Base-by-base conservation (phyloP, 78 protist genomes). In the Salpingoeca rosetta region DNA sequence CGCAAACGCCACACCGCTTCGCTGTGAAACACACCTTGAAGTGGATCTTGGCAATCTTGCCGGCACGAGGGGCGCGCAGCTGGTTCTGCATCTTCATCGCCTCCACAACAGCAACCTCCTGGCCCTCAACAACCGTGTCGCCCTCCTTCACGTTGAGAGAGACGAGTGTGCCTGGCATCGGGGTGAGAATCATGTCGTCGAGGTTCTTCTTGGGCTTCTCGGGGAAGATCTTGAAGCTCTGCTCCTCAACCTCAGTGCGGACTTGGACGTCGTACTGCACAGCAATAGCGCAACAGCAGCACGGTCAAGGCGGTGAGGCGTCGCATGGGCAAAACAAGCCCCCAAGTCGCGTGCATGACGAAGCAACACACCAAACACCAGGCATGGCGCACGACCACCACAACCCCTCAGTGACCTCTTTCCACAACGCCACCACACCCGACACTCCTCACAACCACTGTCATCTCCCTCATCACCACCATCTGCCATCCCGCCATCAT, bases 11-110 rank as follows among this genome's bases (percentile, higher is more conserved):
- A 51, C 75, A 37, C 56, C 73, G 80, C 81, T 44, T 3, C 44
- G 74, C 86, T n/a, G n/a, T n/a, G n/a, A n/a, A 0, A 76, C 87
- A 57, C 27, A 3, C 56, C 79, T 75, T 44, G 79, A n/a, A 0
- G 44, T 73, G 0, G 76, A 92, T 73, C 11, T 35, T 11, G 84
- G 94, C 93, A 57, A 96, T 91, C 43, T 84, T 86, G 77, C 95
- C 94, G 36, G 94, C 94, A 75, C 88, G 57, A 75, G 76, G 89
- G 39, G 98, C 91, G 39, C 94, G 91, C 35, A 97, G 89, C 42
- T 89, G 86, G 81, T 97, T 94, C 87, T 94, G 98, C 99, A 97
- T 97, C 92, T 97, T 97, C 99, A 97, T 97, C 75, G 99, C 99
- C 84, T 97, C 99, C 35, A 97, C 92, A 27, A 96, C 92, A 45